A percentile compares a stretch with the other conserved stretches of the same genome.
These are phyloP conservation scores for Gryganskiella cystojenkinii DNA, from an alignment of 192 early-diverging fungal species.

Conservation along the genomic window DNA sequence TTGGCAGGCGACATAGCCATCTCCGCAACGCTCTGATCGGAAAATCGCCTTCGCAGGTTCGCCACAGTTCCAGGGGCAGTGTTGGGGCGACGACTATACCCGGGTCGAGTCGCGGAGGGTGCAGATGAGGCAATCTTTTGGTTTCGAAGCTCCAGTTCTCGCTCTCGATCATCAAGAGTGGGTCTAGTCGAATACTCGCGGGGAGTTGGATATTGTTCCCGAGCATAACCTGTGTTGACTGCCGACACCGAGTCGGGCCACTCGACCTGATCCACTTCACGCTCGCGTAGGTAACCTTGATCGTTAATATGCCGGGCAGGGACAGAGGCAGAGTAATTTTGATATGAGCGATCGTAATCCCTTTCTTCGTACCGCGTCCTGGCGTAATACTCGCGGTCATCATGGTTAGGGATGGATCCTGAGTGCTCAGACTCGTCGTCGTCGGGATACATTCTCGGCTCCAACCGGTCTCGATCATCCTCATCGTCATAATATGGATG, in stretches of 20 bases:
- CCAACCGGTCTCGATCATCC: slow-evolving; percentile 6
- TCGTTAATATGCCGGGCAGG: slow-evolving; percentile 13
- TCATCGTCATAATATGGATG: slow-evolving; percentile 39
- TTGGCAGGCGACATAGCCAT: not conserved
- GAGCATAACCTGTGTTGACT: slow-evolving; percentile 19
- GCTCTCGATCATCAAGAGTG: slow-evolving; percentile 41
- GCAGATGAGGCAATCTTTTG: slow-evolving; percentile 19
- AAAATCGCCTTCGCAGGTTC: slow-evolving; percentile 28
- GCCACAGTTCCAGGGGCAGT: slow-evolving; percentile 38
- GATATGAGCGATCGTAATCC: slow-evolving; percentile 33
- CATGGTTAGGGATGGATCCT: slow-evolving; percentile 22
- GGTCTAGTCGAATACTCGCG: slow-evolving; percentile 31
- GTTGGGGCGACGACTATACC: slow-evolving; percentile 18
- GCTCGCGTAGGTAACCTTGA: slow-evolving; percentile 2
- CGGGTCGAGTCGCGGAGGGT: not conserved
- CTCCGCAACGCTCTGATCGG: slow-evolving; percentile 32
- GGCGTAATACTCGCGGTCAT: slow-evolving; percentile 21
- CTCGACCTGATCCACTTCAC: slow-evolving; percentile 30
- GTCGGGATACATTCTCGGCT: slow-evolving; percentile 21
- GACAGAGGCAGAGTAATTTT: slow-evolving; percentile 34
- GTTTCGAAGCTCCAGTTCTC: slow-evolving; percentile 25
- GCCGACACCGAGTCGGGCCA: slow-evolving; percentile 11
- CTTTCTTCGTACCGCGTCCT: slow-evolving; percentile 31
- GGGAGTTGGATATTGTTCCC: slow-evolving; percentile 39
- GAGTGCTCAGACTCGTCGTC: slow-evolving; percentile 49